A percentile compares a stretch with the other conserved stretches of the same genome.
These are phyloP conservation scores for Scutellaria baicalensis DNA, from an alignment of 257 asterid species.

Conservation along the genomic window DNA sequence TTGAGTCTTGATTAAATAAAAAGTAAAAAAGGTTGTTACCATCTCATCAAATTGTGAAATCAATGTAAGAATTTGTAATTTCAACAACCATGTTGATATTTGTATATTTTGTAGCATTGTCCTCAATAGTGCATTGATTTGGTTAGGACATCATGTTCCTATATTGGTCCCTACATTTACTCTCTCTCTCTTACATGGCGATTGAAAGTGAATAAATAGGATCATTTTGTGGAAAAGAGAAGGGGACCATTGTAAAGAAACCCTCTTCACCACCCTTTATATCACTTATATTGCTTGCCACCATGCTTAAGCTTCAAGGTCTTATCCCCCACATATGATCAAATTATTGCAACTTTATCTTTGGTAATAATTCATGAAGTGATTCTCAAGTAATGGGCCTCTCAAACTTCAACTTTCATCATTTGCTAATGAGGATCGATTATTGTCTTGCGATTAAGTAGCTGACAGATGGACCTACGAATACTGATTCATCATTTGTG, in stretches of 20 bases:
- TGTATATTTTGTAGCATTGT: background rate
- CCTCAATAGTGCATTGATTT: constrained; percentile 1
- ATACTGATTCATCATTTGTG: too few species aligned
- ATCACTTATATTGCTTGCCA: constrained; percentile 15
- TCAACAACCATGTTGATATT: constrained; percentile 1
- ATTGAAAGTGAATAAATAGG: background rate
- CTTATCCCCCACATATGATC: constrained; percentile 10
- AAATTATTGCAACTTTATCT: constrained; percentile 11
- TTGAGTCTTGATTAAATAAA: too few species aligned
- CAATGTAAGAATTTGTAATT: background rate
- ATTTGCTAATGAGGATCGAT: background rate
- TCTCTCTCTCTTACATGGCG: background rate
- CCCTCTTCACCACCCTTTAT: background rate
- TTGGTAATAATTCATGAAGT: constrained; percentile 13
- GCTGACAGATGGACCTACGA: too few species aligned
- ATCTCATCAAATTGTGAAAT: too few species aligned
- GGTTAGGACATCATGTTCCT: background rate
- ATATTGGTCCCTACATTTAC: constrained; percentile 4
- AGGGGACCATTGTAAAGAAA: constrained; percentile 11
- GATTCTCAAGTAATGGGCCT: constrained; percentile 21
- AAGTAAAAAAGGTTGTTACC: too few species aligned
- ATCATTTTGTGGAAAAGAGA: constrained; percentile 3
- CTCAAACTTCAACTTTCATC: constrained; percentile 8
- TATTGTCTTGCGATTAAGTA: too few species aligned
- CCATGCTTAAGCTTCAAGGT: constrained; percentile 19